phyloP scores from a whole-genome alignment of 163 green algal species.

The Chlamydomonas reinhardtii region DNA sequence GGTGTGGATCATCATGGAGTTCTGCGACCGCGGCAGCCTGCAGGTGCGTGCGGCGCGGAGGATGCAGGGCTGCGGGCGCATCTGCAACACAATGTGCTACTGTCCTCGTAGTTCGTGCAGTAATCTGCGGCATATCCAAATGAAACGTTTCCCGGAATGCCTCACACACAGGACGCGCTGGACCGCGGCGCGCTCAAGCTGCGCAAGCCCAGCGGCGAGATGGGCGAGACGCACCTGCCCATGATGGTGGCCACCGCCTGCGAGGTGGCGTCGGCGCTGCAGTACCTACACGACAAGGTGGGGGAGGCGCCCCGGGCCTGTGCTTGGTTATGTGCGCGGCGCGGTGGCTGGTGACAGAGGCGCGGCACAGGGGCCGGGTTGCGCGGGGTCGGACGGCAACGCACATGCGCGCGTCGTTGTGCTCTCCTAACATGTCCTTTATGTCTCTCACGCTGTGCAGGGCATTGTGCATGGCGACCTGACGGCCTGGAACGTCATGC shows the following conservation, averaged over 20 bases:
- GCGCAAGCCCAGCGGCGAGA: conserved; percentile 25
- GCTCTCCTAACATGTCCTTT: too few relatives aligned
- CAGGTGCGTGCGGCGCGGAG: conserved; percentile 57
- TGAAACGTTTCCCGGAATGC: too few relatives aligned
- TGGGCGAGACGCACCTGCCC: conserved; percentile 44
- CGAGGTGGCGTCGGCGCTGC: conserved; percentile 69
- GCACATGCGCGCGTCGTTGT: too few relatives aligned
- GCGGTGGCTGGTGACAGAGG: too few relatives aligned
- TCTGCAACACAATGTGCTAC: too few relatives aligned
- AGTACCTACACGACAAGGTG: conserved; percentile 70
- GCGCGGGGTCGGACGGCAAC: too few relatives aligned
- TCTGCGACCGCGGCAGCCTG: conserved; percentile 63
- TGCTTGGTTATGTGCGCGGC: neutral
- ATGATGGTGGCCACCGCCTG: conserved; percentile 62
- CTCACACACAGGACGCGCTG: conserved; percentile 66
- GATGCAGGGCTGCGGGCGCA: too few relatives aligned
- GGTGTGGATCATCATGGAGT: conserved; percentile 70
- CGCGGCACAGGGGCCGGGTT: too few relatives aligned
- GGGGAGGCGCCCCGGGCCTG: neutral
- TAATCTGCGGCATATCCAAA: too few relatives aligned
- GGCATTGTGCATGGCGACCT: conserved; percentile 77
- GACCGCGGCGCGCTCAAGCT: conserved; percentile 62
- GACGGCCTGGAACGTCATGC: conserved; percentile 68
- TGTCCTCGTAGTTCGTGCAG: too few relatives aligned
- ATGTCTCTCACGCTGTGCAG: too few relatives aligned